Base-by-base conservation (phyloP, 345 rosid genomes). In the Eucalyptus curtisii region DNA sequence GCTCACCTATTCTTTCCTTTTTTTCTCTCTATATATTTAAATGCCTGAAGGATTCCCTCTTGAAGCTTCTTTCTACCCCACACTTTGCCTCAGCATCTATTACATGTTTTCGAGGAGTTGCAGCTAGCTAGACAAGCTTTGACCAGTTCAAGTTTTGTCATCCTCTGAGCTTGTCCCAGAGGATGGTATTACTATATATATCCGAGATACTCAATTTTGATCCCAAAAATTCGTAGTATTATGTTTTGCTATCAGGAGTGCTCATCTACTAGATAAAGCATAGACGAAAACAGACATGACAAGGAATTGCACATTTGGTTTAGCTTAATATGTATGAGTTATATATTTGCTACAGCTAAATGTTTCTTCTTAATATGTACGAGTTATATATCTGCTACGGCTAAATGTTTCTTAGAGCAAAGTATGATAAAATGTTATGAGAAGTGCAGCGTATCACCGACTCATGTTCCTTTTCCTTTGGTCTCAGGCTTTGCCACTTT, bases 401-500 rank as follows among this genome's bases (percentile, higher is more conserved):
- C 47, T 76, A 37, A 8, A 37, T 40, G 15, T 37, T 76, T 76
- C 82, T 37, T 76, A 76, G 9, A 76, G 12, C 27, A 0, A 33
- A 49, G n/a, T 86, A 68, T 84, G 61, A 42, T 33, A 64, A 89
- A 15, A 11, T 81, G 79, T 87, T 88, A 86, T 8, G 24, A 81
- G 44, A 64, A 13, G 85, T 84, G 33, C 24, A 44, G 87, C 10
- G 7, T 33, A 61, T 42, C 81, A 33, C 45, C 15, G 33, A 81
- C 87, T 90, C 71, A 88, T 55, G 86, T 17, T 44, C 24, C 33
- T 47, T 42, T 84, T 92, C 85, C 24, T 86, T 49, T 89, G 52
- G 91, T 89, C 87, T 87, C 94, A 76, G 99, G 99, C 98, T 82
- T 91, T 95, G 93, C 93, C 95, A 11, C 98, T 97, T 20, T 66